A percentile compares a stretch with the other conserved stretches of the same genome.
Evolutionary conservation across 345 rosid genomes (phyloP).

Genomic region (Aquilaria malaccensis): DNA sequence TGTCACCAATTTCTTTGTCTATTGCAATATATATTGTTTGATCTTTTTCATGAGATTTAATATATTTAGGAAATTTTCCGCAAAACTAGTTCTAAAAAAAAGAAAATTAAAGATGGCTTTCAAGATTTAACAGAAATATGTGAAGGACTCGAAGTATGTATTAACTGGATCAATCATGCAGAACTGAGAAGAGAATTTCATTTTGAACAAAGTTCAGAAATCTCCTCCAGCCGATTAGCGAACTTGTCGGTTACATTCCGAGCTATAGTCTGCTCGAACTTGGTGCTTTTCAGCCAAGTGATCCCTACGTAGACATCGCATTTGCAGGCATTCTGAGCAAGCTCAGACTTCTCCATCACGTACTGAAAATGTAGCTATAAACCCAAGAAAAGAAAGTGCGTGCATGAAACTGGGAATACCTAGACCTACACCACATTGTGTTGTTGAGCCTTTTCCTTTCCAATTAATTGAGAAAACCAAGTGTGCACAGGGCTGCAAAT

Average conservation of each 20-base stretch:
- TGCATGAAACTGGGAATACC: too few relatives aligned
- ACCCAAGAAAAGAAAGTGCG: too few relatives aligned
- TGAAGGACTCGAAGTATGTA: neutral
- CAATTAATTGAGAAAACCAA: too few relatives aligned
- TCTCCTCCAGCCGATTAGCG: slow-evolving; percentile 40
- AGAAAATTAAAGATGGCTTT: too few relatives aligned
- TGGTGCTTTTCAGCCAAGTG: slow-evolving; percentile 60
- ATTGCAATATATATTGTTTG: too few relatives aligned
- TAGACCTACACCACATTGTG: too few relatives aligned
- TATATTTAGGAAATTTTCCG: too few relatives aligned
- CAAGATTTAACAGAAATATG: neutral
- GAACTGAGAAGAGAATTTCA: slow-evolving; percentile 30
- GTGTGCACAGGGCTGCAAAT: too few relatives aligned
- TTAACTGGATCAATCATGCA: slow-evolving; percentile 12
- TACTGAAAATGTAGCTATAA: slow-evolving; percentile 50
- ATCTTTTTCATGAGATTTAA: too few relatives aligned
- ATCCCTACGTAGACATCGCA: slow-evolving; percentile 50
- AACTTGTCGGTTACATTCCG: slow-evolving; percentile 56
- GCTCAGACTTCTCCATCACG: slow-evolving; percentile 38
- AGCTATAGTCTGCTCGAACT: slow-evolving; percentile 66
- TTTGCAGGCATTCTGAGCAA: slow-evolving; percentile 43
- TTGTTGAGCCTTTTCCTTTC: too few relatives aligned
- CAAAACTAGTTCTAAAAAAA: too few relatives aligned
- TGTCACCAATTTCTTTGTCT: too few relatives aligned
- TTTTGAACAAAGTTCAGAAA: slow-evolving; percentile 48